Percentiles rank a stretch among this genome's conserved stretches.
These are phyloP conservation scores for Hypoxylon sp. DNA, from an alignment of 2,329 filamentous ascomycete species.

Conservation along the genomic window DNA sequence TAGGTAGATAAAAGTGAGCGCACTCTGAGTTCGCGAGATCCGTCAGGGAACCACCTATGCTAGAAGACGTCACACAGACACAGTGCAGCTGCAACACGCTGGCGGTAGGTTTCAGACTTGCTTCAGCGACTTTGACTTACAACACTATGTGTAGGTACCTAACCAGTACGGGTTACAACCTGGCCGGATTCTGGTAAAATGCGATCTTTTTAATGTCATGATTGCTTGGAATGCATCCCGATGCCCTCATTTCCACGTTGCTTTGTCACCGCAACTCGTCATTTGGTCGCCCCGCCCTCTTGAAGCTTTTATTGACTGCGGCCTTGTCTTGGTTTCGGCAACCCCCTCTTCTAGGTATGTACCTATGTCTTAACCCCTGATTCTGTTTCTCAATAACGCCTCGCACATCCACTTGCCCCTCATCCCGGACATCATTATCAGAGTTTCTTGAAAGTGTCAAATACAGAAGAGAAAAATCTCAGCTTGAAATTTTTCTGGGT, in stretches of 20 bases:
- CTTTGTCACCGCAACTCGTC: slow-evolving; percentile 9
- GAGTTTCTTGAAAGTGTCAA: background rate
- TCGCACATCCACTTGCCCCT: slow-evolving; percentile 4
- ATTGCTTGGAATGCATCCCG: background rate
- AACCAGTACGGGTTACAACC: background rate
- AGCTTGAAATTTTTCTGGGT: background rate
- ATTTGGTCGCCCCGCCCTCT: slow-evolving; percentile 8
- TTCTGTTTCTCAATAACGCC: slow-evolving; percentile 2
- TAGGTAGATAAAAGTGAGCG: background rate
- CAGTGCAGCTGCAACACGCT: slow-evolving; percentile 11
- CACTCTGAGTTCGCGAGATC: background rate
- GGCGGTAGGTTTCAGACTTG: slow-evolving; percentile 57
- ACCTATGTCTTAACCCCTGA: slow-evolving; percentile 16
- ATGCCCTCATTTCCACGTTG: background rate
- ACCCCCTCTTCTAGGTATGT: slow-evolving; percentile 3
- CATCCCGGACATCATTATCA: background rate
- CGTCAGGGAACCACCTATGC: background rate
- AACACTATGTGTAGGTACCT: no score
- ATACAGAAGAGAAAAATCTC: background rate
- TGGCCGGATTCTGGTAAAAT: background rate
- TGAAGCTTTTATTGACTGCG: slow-evolving; percentile 4
- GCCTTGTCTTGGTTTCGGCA: slow-evolving; percentile 3
- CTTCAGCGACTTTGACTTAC: slow-evolving; percentile 50
- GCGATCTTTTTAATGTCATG: background rate
- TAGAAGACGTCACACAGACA: slow-evolving; percentile 8